These are phyloP conservation scores for Erythrobasidium hasegawianum DNA, from an alignment of 1,284 basidiomycete genomes.

Conservation along the genomic window DNA sequence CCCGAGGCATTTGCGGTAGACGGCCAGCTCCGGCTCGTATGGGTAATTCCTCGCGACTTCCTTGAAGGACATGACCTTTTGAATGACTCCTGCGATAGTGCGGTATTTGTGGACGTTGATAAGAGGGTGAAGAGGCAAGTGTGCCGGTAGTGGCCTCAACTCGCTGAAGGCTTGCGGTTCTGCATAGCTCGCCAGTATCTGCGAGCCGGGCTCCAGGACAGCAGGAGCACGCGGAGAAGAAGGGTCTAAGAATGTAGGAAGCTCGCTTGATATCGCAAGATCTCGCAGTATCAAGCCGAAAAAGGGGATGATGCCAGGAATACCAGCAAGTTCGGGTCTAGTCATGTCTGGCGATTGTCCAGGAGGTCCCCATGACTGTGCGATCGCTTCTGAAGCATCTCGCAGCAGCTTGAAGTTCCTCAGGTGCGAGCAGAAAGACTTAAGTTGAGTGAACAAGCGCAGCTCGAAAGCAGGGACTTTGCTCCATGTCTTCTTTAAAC, in stretches of 20 bases:
- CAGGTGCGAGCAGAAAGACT: constrained; percentile 62
- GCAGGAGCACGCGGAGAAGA: constrained; percentile 67
- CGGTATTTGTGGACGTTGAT: constrained; percentile 86
- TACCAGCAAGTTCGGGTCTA: constrained; percentile 51
- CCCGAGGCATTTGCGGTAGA: constrained; percentile 69
- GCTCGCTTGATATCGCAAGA: constrained; percentile 60
- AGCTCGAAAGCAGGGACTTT: constrained; percentile 68
- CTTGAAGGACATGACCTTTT: constrained; percentile 70
- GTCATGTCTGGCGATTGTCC: constrained; percentile 56
- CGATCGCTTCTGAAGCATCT: constrained; percentile 61
- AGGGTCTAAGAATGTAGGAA: constrained; percentile 78
- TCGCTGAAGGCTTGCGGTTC: constrained; percentile 71
- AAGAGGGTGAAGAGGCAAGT: constrained; percentile 74
- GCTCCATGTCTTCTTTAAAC: constrained; percentile 66
- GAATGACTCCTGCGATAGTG: constrained; percentile 69
- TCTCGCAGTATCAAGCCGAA: constrained; percentile 75
- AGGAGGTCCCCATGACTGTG: constrained; percentile 55
- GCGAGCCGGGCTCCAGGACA: constrained; percentile 60
- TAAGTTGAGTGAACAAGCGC: constrained; percentile 71
- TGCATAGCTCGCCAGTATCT: constrained; percentile 62
- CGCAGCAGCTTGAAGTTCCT: constrained; percentile 75
- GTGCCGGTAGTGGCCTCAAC: constrained; percentile 58
- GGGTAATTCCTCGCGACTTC: constrained; percentile 66
- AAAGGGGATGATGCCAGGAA: constrained; percentile 65
- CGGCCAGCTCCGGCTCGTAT: constrained; percentile 64